A percentile compares a stretch with the other conserved stretches of the same genome.
Evolutionary conservation across 352 stramenopile genomes (phyloP).

Genomic region (Phytophthora macrochlamydospora): DNA sequence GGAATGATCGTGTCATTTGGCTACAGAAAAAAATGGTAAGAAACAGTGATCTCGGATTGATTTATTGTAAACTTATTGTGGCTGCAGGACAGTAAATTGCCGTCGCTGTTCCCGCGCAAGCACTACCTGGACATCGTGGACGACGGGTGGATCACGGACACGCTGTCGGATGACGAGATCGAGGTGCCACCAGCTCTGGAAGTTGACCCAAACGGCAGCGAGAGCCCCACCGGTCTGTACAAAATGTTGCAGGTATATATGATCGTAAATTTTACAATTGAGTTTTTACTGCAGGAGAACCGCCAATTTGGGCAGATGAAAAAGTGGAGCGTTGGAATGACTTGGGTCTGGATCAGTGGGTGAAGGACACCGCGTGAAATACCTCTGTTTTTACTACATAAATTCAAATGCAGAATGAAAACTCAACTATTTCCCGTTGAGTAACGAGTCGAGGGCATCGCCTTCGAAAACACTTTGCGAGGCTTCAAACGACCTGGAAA

Average conservation of each 20-base stretch:
- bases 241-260: too few species aligned
- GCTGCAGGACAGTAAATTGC: constrained; percentile 69
- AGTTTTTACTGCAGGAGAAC: constrained; percentile 41
- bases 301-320: constrained; percentile 50
- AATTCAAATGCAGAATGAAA: background rate
- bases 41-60: too few species aligned
- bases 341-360: constrained; percentile 72
- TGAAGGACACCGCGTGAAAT: constrained; percentile 41
- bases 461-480: constrained; percentile 49
- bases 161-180: constrained; percentile 85
- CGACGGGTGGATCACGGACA: constrained; percentile 81
- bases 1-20: constrained; percentile 4
- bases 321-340: constrained; percentile 85
- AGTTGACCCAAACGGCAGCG: constrained; percentile 58
- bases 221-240: constrained; percentile 45
- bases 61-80: too few species aligned
- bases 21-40: background rate
- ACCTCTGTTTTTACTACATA: too few species aligned
- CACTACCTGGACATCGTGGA: constrained; percentile 84
- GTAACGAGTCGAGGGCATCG: constrained; percentile 62
- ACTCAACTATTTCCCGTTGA: constrained; percentile 38
- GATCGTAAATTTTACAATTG: too few species aligned
- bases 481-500: constrained; percentile 36
- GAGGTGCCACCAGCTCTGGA: constrained; percentile 64
- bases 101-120: constrained; percentile 71